Conservation (phyloP, 2,329 filamentous ascomycete species). For the Plectosphaerella sp. region DNA sequence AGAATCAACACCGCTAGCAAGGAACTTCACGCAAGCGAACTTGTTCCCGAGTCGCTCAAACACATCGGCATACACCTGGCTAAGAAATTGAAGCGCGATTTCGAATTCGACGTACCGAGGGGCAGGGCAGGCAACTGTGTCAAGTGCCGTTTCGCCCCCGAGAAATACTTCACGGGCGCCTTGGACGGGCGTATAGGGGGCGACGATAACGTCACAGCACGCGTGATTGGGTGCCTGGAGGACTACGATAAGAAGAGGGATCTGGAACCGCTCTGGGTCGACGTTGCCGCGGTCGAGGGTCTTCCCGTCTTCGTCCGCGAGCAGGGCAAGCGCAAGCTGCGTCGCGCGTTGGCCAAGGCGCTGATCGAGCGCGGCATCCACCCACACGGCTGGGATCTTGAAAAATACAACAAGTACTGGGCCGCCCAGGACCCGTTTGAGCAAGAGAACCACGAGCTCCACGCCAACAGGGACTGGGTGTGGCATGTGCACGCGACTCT, state of each 20-base stretch:
- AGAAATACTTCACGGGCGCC: no score
- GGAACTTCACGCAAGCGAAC: no score
- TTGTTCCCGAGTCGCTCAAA: no score
- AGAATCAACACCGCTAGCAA: slow-evolving; percentile 24
- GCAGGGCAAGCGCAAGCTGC: background rate
- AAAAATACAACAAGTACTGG: no score
- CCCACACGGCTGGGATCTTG: background rate
- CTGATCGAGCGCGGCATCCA: slow-evolving; percentile 1
- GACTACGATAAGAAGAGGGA: background rate
- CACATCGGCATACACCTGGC: no score
- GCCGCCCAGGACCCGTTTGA: no score
- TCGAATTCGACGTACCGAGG: background rate
- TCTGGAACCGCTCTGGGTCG: background rate
- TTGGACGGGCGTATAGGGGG: background rate
- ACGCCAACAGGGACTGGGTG: no score
- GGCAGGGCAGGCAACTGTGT: no score
- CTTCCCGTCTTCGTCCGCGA: background rate
- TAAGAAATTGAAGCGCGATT: no score
- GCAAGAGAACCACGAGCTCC: no score
- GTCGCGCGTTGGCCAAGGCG: slow-evolving; percentile 1
- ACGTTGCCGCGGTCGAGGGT: background rate
- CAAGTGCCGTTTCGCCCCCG: no score
- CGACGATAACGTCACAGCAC: background rate
- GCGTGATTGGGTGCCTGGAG: background rate
- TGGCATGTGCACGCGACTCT: no score